Conservation (phyloP, 441 rosid species). For the Adansonia grandidieri region DNA sequence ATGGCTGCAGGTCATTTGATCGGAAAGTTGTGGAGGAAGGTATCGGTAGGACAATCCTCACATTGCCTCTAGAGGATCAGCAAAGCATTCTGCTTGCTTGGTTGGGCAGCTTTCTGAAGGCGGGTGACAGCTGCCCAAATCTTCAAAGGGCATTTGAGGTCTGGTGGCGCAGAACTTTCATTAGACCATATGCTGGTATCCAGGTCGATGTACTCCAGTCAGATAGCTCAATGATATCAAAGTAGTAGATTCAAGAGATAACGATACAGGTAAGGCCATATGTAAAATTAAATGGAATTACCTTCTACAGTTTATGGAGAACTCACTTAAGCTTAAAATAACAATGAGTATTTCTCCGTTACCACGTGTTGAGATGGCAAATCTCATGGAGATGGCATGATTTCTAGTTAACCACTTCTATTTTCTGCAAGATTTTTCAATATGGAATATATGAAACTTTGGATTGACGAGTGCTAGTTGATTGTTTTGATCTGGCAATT, state of each 20-base stretch:
- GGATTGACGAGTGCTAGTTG: conserved; percentile 37
- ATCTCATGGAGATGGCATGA: background rate
- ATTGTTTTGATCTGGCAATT: conserved; percentile 30
- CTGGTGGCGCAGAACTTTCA: conserved; percentile 95
- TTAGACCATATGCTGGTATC: conserved; percentile 69
- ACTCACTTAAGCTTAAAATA: conserved; percentile 13
- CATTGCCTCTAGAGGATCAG: conserved; percentile 88
- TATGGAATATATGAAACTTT: conserved; percentile 28
- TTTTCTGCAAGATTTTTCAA: conserved; percentile 14
- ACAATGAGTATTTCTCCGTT: conserved; percentile 9
- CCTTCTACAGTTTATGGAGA: conserved; percentile 1
- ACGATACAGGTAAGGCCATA: conserved; percentile 1
- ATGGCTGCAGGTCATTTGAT: conserved; percentile 84
- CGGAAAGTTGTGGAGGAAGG: conserved; percentile 95
- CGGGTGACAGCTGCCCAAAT: conserved; percentile 88
- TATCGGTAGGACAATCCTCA: conserved; percentile 85
- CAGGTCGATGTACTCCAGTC: conserved; percentile 44
- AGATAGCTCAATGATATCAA: conserved; percentile 39
- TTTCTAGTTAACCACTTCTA: conserved; percentile 8
- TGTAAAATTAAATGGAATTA: conserved; percentile 25
- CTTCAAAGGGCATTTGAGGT: conserved; percentile 59
- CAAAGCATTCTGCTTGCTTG: conserved; percentile 76
- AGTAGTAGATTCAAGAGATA: conserved; percentile 34
- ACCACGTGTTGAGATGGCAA: conserved; percentile 21
- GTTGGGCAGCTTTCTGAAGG: conserved; percentile 79